A percentile compares a stretch with the other conserved stretches of the same genome.
These are phyloP conservation scores for Thyridium curvatum DNA, from an alignment of 2,329 filamentous ascomycete genomes.

Conservation along the genomic window DNA sequence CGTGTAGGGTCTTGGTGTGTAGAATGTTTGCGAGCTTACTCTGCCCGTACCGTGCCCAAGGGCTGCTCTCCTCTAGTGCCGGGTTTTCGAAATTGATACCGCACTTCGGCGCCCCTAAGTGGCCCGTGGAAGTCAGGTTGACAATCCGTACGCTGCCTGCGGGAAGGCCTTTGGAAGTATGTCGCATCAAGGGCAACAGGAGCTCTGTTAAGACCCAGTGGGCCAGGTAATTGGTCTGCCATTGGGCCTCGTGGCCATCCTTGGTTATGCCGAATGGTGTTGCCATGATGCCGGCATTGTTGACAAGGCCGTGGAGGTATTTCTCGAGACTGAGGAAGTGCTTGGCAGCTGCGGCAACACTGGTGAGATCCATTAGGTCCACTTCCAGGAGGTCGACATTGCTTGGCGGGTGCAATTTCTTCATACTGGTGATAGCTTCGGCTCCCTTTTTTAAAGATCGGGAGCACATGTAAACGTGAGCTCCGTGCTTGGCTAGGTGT, in stretches of 20 bases:
- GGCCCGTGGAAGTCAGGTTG: conserved; percentile 8
- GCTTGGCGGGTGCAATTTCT: conserved; percentile 20
- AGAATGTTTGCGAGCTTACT: conserved; percentile 10
- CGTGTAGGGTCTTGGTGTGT: conserved; percentile 5
- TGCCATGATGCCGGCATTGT: conserved; percentile 24
- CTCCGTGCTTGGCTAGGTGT: conserved; percentile 26
- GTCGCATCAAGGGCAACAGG: conserved; percentile 27
- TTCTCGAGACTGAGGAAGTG: conserved; percentile 20
- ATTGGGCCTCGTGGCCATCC: conserved; percentile 31
- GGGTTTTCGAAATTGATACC: conserved; percentile 6
- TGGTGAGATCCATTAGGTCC: conserved; percentile 26
- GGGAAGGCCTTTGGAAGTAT: conserved; percentile 15
- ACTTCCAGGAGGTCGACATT: conserved; percentile 25
- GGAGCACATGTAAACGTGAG: conserved; percentile 30
- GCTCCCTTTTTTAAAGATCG: conserved; percentile 19
- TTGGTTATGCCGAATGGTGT: conserved; percentile 23
- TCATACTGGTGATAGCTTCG: conserved; percentile 23
- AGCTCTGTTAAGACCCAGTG: conserved; percentile 33
- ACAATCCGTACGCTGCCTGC: conserved; percentile 14
- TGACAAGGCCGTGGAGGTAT: conserved; percentile 23
- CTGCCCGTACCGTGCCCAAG: conserved; percentile 9
- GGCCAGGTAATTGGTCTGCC: conserved; percentile 34
- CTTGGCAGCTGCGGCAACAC: conserved; percentile 17
- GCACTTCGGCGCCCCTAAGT: conserved; percentile 3
- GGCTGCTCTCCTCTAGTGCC: conserved; percentile 2